Conservation (phyloP, 208 protist genomes). For the Trypanosoma rangeli region DNA sequence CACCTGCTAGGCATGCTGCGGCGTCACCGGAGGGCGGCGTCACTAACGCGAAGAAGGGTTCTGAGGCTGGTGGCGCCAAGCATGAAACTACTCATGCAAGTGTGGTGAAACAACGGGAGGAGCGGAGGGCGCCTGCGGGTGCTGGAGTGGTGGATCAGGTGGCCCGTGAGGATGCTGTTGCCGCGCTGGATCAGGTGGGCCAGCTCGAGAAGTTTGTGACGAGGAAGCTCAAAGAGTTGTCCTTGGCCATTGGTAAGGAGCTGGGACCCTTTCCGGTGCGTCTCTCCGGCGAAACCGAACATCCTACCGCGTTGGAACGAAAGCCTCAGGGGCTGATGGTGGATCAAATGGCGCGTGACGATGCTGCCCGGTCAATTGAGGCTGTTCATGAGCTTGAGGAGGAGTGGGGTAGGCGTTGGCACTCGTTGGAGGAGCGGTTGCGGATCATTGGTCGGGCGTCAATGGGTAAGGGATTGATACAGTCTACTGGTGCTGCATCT, state of each 20-base stretch:
- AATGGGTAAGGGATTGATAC: conserved; percentile 41
- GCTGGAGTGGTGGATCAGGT: conserved; percentile 47
- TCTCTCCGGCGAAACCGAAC: conserved; percentile 24
- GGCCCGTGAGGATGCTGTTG: conserved; percentile 72
- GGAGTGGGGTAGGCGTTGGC: conserved; percentile 68
- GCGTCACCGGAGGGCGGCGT: not conserved
- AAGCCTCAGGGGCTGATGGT: conserved; percentile 15
- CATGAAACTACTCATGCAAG: not conserved
- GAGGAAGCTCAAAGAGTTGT: conserved; percentile 69
- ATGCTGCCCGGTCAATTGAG: conserved; percentile 45
- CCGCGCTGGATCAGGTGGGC: conserved; percentile 66
- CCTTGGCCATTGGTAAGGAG: conserved; percentile 42
- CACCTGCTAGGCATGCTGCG: not conserved
- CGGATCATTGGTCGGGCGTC: conserved; percentile 79
- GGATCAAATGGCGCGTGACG: conserved; percentile 50
- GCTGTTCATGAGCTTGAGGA: conserved; percentile 76
- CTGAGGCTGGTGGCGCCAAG: not conserved
- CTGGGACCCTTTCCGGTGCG: conserved; percentile 14
- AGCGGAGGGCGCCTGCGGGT: conserved; percentile 1
- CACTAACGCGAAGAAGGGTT: not conserved
- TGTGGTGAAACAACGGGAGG: not conserved
- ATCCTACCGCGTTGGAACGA: not conserved
- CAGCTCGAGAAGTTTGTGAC: conserved; percentile 60
- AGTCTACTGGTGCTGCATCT: conserved; percentile 5
- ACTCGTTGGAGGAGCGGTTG: conserved; percentile 81